These are phyloP conservation scores for Desmodesmus armatus DNA, from an alignment of 139 green algal genomes.

Conservation along the genomic window DNA sequence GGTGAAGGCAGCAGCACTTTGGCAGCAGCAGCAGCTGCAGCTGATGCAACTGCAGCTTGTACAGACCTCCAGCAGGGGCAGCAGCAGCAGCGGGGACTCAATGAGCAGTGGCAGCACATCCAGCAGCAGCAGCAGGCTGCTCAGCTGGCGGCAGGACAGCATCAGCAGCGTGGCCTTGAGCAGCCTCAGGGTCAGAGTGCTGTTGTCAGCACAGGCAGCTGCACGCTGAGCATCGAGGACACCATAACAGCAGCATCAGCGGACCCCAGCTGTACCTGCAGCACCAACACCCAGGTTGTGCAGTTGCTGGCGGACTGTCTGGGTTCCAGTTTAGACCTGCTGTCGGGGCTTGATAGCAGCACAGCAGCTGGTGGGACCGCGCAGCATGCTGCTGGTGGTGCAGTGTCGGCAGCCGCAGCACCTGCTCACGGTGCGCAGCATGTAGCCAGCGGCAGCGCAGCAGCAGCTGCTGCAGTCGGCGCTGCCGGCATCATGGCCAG, in stretches of 20 bases:
- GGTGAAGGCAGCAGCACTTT: background rate
- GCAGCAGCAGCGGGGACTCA: background rate
- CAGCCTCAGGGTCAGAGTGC: too few species aligned
- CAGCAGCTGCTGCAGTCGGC: background rate
- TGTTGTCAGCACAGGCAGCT: constrained; percentile 12
- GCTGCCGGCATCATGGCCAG: background rate
- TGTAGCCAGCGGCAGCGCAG: constrained; percentile 10
- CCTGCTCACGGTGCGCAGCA: background rate
- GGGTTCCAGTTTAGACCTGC: constrained; percentile 22
- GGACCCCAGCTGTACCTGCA: constrained; percentile 3
- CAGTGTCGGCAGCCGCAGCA: constrained; percentile 25
- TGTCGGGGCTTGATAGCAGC: constrained; percentile 26
- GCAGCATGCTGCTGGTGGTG: background rate
- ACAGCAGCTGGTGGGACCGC: background rate
- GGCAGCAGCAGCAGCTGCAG: constrained; percentile 13
- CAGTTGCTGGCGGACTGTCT: constrained; percentile 22
- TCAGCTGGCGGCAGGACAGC: too few species aligned
- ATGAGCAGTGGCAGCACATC: background rate
- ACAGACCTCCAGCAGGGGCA: constrained; percentile 9
- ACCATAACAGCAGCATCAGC: background rate
- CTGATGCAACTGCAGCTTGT: constrained; percentile 1
- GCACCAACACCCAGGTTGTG: background rate
- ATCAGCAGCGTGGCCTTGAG: too few species aligned
- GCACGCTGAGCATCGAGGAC: background rate
- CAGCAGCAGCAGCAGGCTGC: background rate